phyloP scores from a whole-genome alignment of 306 rosid genomes.

The Medicago lupulina region DNA sequence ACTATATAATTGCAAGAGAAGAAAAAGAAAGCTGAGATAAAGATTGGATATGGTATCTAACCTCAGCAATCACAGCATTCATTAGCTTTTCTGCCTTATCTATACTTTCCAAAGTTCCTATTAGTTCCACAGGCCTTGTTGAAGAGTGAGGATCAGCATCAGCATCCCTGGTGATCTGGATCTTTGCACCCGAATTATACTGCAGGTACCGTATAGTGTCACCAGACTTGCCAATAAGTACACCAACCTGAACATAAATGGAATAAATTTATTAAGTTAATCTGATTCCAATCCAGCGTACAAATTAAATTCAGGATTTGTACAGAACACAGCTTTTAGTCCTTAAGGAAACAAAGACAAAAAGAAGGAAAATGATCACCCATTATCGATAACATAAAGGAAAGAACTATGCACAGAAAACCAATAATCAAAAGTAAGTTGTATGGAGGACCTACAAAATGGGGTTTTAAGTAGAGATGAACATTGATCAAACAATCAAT shows the following conservation, averaged over 20 bases:
- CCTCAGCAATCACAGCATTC: conserved; percentile 95
- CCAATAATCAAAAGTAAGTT: neutral
- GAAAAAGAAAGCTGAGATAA: neutral
- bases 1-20: neutral
- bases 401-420: neutral
- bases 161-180: conserved; percentile 91
- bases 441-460: neutral
- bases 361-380: neutral
- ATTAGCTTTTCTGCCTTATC: conserved; percentile 90
- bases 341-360: neutral
- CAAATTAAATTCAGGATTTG: neutral
- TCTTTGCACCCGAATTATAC: conserved; percentile 92
- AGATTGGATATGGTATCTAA: conserved; percentile 22
- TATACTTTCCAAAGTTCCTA: conserved; percentile 79
- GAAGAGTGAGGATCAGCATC: conserved; percentile 74
- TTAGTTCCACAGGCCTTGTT: conserved; percentile 83
- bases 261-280: conserved; percentile 19
- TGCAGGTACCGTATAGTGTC: conserved; percentile 91
- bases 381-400: neutral
- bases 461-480: neutral
- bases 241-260: conserved; percentile 79
- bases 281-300: neutral
- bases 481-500: too few relatives aligned
- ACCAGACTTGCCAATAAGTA: conserved; percentile 98
- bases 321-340: neutral